Evolutionary conservation across 1,284 basidiomycete genomes (phyloP).

Genomic region (Ceratobasidium sp.): DNA sequence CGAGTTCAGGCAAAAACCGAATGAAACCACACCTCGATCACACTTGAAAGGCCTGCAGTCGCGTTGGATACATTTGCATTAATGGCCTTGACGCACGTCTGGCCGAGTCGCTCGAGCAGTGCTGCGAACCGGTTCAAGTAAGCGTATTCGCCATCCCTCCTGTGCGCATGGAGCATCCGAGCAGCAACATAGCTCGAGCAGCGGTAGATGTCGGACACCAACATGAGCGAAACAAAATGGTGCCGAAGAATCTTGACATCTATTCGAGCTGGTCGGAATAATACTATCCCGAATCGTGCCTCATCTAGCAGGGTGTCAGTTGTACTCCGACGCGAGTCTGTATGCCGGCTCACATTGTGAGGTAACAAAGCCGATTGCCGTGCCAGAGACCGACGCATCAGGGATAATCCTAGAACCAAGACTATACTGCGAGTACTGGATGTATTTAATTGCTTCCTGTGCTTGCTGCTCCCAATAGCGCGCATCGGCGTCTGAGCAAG

Average conservation of each 20-base stretch:
- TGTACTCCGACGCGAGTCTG: not conserved
- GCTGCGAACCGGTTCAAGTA: not conserved
- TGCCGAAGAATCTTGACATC: not conserved
- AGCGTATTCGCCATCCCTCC: not conserved
- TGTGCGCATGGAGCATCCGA: not conserved
- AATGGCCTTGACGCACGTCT: not conserved
- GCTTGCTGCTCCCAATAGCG: too few species aligned
- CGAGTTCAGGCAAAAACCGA: too few species aligned
- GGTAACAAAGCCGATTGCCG: too few species aligned
- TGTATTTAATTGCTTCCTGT: too few species aligned
- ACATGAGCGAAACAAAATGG: not conserved
- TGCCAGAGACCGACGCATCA: too few species aligned
- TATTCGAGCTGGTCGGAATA: not conserved
- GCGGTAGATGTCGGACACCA: slow-evolving; percentile 3
- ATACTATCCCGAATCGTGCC: slow-evolving; percentile 11
- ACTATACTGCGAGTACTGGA: too few species aligned
- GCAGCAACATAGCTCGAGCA: slow-evolving; percentile 27
- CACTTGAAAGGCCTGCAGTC: not conserved
- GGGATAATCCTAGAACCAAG: too few species aligned
- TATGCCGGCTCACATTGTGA: not conserved
- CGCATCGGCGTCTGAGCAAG: too few species aligned
- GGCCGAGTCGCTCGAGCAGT: not conserved
- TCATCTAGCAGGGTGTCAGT: slow-evolving; percentile 3
- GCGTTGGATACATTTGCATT: not conserved
- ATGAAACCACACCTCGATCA: slow-evolving; percentile 12